A percentile compares a stretch with the other conserved stretches of the same genome.
Conservation (phyloP, 371 early-diverging fungal genomes). For the Mortierella sp. region DNA sequence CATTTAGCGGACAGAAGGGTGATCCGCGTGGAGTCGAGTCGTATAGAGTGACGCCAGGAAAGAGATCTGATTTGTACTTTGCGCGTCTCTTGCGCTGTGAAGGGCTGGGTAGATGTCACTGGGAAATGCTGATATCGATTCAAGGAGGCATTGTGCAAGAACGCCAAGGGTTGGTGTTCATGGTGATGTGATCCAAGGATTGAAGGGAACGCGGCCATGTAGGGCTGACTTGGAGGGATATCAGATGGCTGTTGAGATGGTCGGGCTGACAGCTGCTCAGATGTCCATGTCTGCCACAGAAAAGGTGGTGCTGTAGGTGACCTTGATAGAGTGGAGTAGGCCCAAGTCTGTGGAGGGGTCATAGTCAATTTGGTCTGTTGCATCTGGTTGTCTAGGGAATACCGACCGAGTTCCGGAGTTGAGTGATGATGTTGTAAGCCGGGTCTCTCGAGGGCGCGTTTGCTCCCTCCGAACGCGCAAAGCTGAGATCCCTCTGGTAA, state of each 20-base stretch:
- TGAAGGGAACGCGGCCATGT: constrained; percentile 12
- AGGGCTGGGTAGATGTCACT: too few species aligned
- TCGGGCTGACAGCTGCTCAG: background rate
- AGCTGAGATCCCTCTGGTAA: constrained; percentile 23
- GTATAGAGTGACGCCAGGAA: too few species aligned
- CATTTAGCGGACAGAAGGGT: constrained; percentile 7
- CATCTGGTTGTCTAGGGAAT: constrained; percentile 14
- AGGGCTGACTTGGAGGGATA: constrained; percentile 33
- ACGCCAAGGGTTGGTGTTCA: background rate
- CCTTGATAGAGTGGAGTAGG: constrained; percentile 28
- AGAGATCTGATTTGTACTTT: too few species aligned
- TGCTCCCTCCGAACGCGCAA: background rate
- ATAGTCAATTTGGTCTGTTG: too few species aligned
- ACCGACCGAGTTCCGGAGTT: constrained; percentile 5
- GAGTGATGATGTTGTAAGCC: too few species aligned
- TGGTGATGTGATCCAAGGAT: background rate
- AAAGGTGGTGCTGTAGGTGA: too few species aligned
- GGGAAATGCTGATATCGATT: too few species aligned
- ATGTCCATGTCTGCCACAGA: too few species aligned
- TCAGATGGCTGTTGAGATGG: constrained; percentile 4
- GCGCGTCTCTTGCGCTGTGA: too few species aligned
- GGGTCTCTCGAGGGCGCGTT: background rate
- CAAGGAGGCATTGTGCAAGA: background rate
- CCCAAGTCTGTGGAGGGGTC: constrained; percentile 4
- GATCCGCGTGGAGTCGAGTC: too few species aligned